Conservation (phyloP, 768 basidiomycete genomes). For the Royoungia palumana region DNA sequence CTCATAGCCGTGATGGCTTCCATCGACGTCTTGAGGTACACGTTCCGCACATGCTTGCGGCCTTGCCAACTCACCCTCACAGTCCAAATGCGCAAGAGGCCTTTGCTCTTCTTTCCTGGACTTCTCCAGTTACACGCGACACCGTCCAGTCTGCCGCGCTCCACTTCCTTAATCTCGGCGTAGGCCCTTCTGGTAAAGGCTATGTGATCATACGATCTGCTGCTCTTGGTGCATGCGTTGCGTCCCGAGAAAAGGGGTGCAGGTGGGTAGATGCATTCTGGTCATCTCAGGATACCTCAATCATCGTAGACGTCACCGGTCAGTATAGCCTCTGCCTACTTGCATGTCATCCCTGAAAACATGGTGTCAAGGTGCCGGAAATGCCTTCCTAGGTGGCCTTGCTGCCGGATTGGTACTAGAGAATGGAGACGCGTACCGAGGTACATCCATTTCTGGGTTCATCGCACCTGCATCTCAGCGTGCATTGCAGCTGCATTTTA, state of each 20-base stretch:
- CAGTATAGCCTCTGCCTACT: slow-evolving; percentile 13
- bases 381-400: slow-evolving; percentile 82
- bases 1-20: slow-evolving; percentile 55
- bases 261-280: slow-evolving; percentile 79
- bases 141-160: slow-evolving; percentile 66
- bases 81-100: slow-evolving; percentile 91
- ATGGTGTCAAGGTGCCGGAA: slow-evolving; percentile 69
- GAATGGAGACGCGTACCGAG: slow-evolving; percentile 60
- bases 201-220: slow-evolving; percentile 76
- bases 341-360: slow-evolving; percentile 1
- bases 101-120: slow-evolving; percentile 58
- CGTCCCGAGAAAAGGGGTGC: slow-evolving; percentile 38
- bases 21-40: slow-evolving; percentile 68
- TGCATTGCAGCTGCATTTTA: slow-evolving; percentile 57
- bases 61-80: slow-evolving; percentile 3
- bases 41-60: background rate
- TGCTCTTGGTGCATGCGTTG: slow-evolving; percentile 65
- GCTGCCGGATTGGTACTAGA: slow-evolving; percentile 64
- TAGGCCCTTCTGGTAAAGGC: slow-evolving; percentile 49
- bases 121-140: slow-evolving; percentile 38
- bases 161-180: slow-evolving; percentile 57
- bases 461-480: slow-evolving; percentile 11
- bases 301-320: slow-evolving; percentile 83
- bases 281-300: slow-evolving; percentile 41
- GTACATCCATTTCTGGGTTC: slow-evolving; percentile 38